Evolutionary conservation across 2,329 filamentous ascomycete species (phyloP).

Genomic region (Talaromyces sp.): DNA sequence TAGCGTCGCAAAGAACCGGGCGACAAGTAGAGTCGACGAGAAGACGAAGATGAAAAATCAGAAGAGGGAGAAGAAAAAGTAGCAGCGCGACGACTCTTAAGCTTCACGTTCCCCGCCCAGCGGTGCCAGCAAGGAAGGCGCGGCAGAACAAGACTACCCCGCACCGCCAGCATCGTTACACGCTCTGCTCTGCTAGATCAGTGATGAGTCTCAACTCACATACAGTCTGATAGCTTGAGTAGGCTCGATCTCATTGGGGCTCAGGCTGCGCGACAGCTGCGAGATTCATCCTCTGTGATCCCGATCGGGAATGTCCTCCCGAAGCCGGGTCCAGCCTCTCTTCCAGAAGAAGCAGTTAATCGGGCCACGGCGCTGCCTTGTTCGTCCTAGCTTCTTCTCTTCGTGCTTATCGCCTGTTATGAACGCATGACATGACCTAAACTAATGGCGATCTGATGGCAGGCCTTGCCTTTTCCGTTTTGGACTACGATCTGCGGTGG

Average conservation of each 20-base stretch:
- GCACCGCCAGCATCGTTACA: background rate
- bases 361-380: background rate
- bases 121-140: background rate
- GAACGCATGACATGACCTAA: background rate
- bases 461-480: too few relatives aligned
- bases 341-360: conserved; percentile 10
- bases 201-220: background rate
- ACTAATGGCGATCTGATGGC: too few relatives aligned
- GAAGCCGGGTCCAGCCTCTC: background rate
- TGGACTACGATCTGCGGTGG: too few relatives aligned
- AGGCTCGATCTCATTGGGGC: conserved; percentile 2
- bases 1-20: background rate
- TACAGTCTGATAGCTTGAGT: background rate
- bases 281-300: background rate
- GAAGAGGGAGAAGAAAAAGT: background rate
- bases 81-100: background rate
- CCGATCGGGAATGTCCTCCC: conserved; percentile 9
- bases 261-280: background rate
- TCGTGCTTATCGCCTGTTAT: background rate
- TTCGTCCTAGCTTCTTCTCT: background rate
- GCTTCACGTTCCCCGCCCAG: background rate
- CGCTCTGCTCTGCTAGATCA: background rate
- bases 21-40: background rate
- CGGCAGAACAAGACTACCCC: background rate
- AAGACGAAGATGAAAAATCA: background rate